Evolutionary conservation across 805 yeast species (phyloP), one percentile per base, ranked within the genome.

Genomic region (Lachancea dasiensis): DNA sequence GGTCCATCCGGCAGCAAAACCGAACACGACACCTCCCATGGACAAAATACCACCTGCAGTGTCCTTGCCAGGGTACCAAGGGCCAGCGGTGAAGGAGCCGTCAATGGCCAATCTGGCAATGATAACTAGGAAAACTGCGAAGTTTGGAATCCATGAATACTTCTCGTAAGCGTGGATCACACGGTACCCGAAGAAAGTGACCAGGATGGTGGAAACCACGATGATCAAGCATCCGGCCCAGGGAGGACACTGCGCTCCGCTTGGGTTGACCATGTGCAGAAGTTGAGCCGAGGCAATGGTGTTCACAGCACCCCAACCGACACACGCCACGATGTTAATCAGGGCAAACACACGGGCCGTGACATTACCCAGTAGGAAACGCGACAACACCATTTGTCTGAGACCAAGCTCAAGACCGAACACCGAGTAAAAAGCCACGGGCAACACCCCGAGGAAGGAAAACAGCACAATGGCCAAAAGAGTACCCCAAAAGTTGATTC

Each of bases 261-360:
- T 67, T 44, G 61, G 66, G 67, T 86, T 86, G 44, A 89, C 81
- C 56, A 82, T 76, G 63, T 81, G 78, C 43, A 87, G 68, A 46
- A 87, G 66, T 61, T 86, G 92, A 17, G 95, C 95, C 24, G 92
- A 78, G 21, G 87, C 82, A 75, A 87, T 83, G 45, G 84, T 85
- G 64, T 89, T 89, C 33, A 86, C 90, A 7, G 95, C 86, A 63
- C 92, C 84, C 97, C 97, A 89, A 51, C 97, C 96, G 39, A 87
- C 76, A 73, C 95, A 85, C 19, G 95, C 89, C 45, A 89, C 61
- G 53, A 79, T 73, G 57, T 87, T 86, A 58, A 89, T 69, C 31
- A 81, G 60, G 7, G 94, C 80, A 54, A 86, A 81, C 40, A 86
- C 70, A 59, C 95, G 75, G 64, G 83, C 79, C 32, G 82, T 80